Base-by-base conservation (phyloP, 2,329 filamentous ascomycete species). In the Lecanicillium sp. region DNA sequence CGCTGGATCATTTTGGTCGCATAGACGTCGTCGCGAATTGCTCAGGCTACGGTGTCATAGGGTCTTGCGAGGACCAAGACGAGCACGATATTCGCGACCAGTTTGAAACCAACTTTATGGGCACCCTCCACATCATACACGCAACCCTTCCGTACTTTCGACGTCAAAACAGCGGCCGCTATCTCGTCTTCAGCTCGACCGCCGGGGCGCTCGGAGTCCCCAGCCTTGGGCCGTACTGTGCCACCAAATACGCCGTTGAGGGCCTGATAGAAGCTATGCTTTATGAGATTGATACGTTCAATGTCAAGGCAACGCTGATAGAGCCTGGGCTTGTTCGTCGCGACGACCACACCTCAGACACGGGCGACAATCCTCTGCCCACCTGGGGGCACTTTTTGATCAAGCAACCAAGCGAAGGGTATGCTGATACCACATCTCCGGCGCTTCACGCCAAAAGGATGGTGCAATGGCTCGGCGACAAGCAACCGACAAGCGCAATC, bases 81-180 rank as follows among this genome's bases (percentile, higher is more conserved):
- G 87, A 95, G 57, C 82, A 88, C 59, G 92, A 96, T 56, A 76
- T 96, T 49, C 84, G 88, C 42, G 90, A 94, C 53, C 92, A 96
- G 60, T 95, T 96, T 63, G 87, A 94, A 68, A 95, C 89, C 16
- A 98, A 98, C 61, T 95, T 95, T 61, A 90, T 94, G 71, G 92
- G 92, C 38, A 94, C 88, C 0, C 63, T 96, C 43, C 85, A 96
- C 62, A 95, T 98, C 51, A 83, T 96, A 43, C 88, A 95, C 58
- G 68, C 85, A 15, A 89, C 84, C 2, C 66, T 96, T 28, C 88
- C 89, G 1, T 87, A 94, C 63, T 94, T 96, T 51, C 80, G 90
- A 37, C 71, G 80, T 46, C 81, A 86, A 47, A 72, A 73, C 16
- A 70, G 67, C 1, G 92, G 92, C 1, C 77, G 89, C 20, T 96